A percentile compares a stretch with the other conserved stretches of the same genome.
These are phyloP conservation scores for Ustilago hordei DNA, from an alignment of 1,284 basidiomycete genomes.

Conservation along the genomic window DNA sequence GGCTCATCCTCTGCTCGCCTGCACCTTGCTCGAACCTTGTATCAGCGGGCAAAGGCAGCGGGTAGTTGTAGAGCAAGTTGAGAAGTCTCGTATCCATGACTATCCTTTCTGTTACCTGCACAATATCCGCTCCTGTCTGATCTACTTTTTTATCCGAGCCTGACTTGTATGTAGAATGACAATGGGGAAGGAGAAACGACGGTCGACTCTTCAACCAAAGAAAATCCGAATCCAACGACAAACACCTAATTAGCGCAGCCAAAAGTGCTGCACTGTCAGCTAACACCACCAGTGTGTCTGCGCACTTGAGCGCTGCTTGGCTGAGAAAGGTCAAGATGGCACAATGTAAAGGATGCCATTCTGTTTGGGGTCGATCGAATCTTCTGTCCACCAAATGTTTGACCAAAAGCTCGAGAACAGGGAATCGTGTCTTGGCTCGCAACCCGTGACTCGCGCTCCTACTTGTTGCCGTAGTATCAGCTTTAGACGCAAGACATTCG, in stretches of 20 bases:
- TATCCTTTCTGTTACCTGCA: constrained; percentile 54
- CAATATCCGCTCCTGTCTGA: constrained; percentile 29
- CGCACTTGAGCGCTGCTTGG: constrained; percentile 38
- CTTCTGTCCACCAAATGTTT: constrained; percentile 61
- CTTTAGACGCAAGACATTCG: constrained; percentile 38
- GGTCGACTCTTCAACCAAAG: constrained; percentile 50
- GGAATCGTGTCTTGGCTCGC: constrained; percentile 40
- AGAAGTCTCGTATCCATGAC: constrained; percentile 53
- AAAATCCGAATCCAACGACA: constrained; percentile 52
- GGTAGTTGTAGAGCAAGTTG: constrained; percentile 56
- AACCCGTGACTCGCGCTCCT: constrained; percentile 5
- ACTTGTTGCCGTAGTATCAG: background rate
- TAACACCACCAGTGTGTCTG: constrained; percentile 48
- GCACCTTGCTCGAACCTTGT: constrained; percentile 15
- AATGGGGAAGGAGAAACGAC: constrained; percentile 28
- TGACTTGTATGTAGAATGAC: constrained; percentile 7
- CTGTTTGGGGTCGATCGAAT: constrained; percentile 37
- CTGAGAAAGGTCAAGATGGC: constrained; percentile 44
- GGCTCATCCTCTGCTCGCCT: constrained; percentile 25
- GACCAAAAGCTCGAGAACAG: constrained; percentile 54
- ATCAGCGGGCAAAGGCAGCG: constrained; percentile 27
- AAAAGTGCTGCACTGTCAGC: constrained; percentile 56
- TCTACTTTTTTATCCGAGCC: constrained; percentile 1
- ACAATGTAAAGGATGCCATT: constrained; percentile 44
- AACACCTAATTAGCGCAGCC: constrained; percentile 53